phyloP scores from a whole-genome alignment of 345 rosid species.

The Crucihimalaya himalaica region DNA sequence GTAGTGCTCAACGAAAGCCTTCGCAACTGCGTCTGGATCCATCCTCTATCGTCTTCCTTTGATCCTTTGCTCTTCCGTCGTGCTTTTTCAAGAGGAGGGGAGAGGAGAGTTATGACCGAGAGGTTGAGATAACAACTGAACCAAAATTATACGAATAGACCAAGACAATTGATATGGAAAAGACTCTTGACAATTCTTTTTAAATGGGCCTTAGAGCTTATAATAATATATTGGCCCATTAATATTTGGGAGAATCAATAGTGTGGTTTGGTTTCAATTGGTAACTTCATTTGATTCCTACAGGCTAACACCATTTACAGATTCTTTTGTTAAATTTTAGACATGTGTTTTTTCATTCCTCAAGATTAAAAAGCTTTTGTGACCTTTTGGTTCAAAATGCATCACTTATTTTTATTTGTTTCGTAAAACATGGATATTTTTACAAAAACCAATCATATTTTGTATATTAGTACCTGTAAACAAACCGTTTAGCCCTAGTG shows the following conservation, averaged over 20 bases:
- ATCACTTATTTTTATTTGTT: no score
- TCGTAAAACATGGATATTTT: no score
- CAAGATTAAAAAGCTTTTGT: no score
- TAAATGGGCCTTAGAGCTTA: not conserved
- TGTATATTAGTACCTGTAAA: no score
- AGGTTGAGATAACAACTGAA: slow-evolving; percentile 5
- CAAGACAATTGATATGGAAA: no score
- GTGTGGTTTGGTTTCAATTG: not conserved
- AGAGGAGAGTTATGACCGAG: not conserved
- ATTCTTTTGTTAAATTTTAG: no score
- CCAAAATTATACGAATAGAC: not conserved
- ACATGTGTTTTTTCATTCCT: no score
- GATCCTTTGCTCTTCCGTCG: slow-evolving; percentile 19
- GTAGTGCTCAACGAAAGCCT: slow-evolving; percentile 95
- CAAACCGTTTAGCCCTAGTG: no score
- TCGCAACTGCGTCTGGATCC: slow-evolving; percentile 86
- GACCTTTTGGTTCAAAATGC: no score
- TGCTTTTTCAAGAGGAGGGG: not conserved
- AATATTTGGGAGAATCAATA: not conserved
- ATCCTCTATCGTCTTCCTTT: slow-evolving; percentile 36
- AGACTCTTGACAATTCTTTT: not conserved
- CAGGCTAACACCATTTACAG: no score
- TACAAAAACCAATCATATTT: no score
- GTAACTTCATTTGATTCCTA: not conserved
- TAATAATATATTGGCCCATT: not conserved